Percentiles rank a stretch among this genome's conserved stretches.
These are phyloP conservation scores for Sporothrix variecibatus DNA, from an alignment of 2,329 filamentous ascomycete species.

Conservation along the genomic window DNA sequence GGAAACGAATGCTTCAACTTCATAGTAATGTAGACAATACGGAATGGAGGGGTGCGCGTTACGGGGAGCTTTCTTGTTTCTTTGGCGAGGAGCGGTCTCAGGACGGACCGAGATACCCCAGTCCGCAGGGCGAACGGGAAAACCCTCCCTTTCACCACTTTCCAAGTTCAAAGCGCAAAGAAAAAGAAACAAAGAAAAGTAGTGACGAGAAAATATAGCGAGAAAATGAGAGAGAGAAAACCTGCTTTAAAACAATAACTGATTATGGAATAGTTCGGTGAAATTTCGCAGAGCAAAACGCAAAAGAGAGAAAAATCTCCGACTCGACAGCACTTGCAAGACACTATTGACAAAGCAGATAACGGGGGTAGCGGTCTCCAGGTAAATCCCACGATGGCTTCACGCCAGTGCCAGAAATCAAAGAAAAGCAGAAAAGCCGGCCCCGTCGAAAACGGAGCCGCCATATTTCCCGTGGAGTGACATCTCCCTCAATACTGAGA, in stretches of 20 bases:
- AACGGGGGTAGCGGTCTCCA: conserved; percentile 12
- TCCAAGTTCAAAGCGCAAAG: background rate
- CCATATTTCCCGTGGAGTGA: background rate
- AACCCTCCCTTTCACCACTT: background rate
- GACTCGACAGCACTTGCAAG: background rate
- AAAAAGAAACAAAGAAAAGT: background rate
- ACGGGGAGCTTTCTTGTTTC: background rate
- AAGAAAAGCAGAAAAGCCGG: background rate
- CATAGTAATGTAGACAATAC: background rate
- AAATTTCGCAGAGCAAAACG: background rate
- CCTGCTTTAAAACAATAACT: background rate
- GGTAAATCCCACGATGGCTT: conserved; percentile 8
- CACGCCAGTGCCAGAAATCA: background rate
- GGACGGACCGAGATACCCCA: conserved; percentile 12
- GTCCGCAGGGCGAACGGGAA: background rate
- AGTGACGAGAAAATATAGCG: background rate
- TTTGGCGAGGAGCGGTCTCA: background rate
- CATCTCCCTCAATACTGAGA: background rate
- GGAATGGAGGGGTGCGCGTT: conserved; percentile 11
- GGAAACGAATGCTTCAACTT: background rate
- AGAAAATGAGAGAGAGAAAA: background rate
- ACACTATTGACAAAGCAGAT: background rate
- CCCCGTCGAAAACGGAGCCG: background rate
- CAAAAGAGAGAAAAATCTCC: background rate
- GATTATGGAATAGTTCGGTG: background rate